phyloP scores from a whole-genome alignment of 2,329 filamentous ascomycete genomes.

The Sclerotiophoma versabilis region DNA sequence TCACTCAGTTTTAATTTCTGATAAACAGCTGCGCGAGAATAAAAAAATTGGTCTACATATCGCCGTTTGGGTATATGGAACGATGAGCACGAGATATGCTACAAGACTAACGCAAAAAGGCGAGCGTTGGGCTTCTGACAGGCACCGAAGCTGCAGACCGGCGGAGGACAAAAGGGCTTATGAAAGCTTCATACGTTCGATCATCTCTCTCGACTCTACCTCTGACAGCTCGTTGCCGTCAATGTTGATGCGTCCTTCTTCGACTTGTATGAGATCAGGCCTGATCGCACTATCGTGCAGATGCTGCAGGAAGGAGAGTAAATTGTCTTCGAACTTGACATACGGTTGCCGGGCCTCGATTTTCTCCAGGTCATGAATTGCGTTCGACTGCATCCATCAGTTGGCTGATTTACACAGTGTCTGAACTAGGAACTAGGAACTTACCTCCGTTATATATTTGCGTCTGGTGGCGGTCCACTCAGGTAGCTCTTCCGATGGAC shows the following conservation, averaged over 20 bases:
- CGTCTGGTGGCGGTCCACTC: slow-evolving; percentile 49
- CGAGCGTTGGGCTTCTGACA: neutral
- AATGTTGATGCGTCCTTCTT: slow-evolving; percentile 53
- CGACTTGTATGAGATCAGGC: slow-evolving; percentile 61
- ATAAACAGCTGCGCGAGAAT: neutral
- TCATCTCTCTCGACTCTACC: slow-evolving; percentile 41
- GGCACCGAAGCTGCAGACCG: neutral
- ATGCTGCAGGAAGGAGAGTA: slow-evolving; percentile 53
- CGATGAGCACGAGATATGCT: neutral
- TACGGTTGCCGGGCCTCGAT: slow-evolving; percentile 44
- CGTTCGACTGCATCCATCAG: slow-evolving; percentile 10
- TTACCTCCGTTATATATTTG: slow-evolving; percentile 42
- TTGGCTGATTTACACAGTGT: neutral
- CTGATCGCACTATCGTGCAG: slow-evolving; percentile 53
- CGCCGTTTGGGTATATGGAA: neutral
- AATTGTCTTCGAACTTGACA: slow-evolving; percentile 48
- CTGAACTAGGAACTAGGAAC: neutral
- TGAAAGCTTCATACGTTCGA: slow-evolving; percentile 39
- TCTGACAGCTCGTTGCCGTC: slow-evolving; percentile 41
- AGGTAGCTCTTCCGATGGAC: slow-evolving; percentile 34
- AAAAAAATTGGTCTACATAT: neutral
- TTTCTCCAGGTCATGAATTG: slow-evolving; percentile 15
- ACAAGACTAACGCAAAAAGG: neutral
- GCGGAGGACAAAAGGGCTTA: too few species aligned
- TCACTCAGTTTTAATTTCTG: too few species aligned